Evolutionary conservation across 2,329 filamentous ascomycete genomes (phyloP).

Genomic region (Aspergillus quadricinctus): DNA sequence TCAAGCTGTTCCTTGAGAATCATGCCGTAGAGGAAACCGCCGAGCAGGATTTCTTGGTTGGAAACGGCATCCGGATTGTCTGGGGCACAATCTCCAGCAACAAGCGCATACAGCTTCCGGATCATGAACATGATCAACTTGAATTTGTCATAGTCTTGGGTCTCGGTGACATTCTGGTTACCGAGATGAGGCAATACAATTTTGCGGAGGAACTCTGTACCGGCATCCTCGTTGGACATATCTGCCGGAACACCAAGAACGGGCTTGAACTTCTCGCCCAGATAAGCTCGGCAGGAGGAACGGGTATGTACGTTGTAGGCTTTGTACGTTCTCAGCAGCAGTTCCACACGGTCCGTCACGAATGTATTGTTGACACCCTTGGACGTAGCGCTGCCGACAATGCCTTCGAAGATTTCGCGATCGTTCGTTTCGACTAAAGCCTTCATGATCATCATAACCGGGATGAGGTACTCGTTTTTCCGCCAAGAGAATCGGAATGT

Average conservation of each 20-base stretch:
- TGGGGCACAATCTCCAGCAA: constrained; percentile 84
- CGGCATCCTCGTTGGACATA: constrained; percentile 81
- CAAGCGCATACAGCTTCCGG: constrained; percentile 87
- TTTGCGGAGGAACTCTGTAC: constrained; percentile 83
- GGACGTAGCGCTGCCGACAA: constrained; percentile 73
- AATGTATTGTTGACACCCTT: constrained; percentile 84
- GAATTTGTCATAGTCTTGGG: constrained; percentile 88
- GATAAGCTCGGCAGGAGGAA: constrained; percentile 74
- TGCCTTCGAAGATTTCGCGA: constrained; percentile 88
- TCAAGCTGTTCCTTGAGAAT: constrained; percentile 93
- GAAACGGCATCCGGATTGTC: constrained; percentile 97
- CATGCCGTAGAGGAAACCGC: constrained; percentile 90
- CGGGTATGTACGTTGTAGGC: constrained; percentile 78
- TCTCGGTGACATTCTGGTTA: constrained; percentile 74
- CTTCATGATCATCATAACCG: constrained; percentile 94
- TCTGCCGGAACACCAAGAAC: constrained; percentile 80
- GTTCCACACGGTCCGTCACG: constrained; percentile 87
- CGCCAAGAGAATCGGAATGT: constrained; percentile 97
- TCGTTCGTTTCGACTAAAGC: constrained; percentile 94
- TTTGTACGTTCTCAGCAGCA: constrained; percentile 90
- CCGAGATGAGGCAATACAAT: constrained; percentile 91
- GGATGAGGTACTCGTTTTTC: constrained; percentile 94
- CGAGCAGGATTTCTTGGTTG: constrained; percentile 90
- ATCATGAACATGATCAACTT: constrained; percentile 93
- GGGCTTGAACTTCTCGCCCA: constrained; percentile 86